Percentiles rank a stretch among this genome's conserved stretches.
Conservation (phyloP, 1,284 basidiomycete species). For the Cryptococcus hybrid region DNA sequence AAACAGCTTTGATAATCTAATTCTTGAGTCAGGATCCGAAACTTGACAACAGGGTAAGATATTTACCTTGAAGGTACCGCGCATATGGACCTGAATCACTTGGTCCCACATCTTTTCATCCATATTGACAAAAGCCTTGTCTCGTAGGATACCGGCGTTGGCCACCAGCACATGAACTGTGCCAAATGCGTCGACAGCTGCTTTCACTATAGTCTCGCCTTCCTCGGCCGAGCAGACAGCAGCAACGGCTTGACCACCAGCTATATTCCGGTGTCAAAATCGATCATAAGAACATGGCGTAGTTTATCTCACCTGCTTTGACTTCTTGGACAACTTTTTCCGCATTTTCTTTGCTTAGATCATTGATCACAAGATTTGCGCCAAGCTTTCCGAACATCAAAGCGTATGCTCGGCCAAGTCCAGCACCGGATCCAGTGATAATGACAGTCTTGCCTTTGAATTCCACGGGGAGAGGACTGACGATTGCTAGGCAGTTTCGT, state of each 20-base stretch:
- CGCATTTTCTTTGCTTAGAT: slow-evolving; percentile 84
- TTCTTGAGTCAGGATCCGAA: slow-evolving; percentile 2
- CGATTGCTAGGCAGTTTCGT: slow-evolving; percentile 67
- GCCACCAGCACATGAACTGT: slow-evolving; percentile 85
- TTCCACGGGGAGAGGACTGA: slow-evolving; percentile 68
- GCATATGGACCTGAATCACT: slow-evolving; percentile 82
- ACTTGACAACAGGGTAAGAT: not conserved
- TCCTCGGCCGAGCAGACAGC: slow-evolving; percentile 82
- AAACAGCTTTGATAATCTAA: slow-evolving; percentile 87
- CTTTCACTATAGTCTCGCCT: slow-evolving; percentile 85
- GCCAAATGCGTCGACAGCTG: slow-evolving; percentile 84
- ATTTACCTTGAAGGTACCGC: slow-evolving; percentile 61
- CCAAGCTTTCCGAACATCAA: slow-evolving; percentile 87
- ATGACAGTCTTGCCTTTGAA: slow-evolving; percentile 91
- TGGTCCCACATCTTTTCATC: slow-evolving; percentile 92
- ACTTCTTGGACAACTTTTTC: slow-evolving; percentile 84
- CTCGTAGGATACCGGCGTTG: slow-evolving; percentile 91
- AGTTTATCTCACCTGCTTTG: slow-evolving; percentile 59
- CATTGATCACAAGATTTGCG: slow-evolving; percentile 96
- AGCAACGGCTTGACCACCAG: slow-evolving; percentile 82
- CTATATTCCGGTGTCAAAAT: slow-evolving; percentile 50
- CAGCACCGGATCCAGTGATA: slow-evolving; percentile 90
- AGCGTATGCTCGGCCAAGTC: slow-evolving; percentile 89
- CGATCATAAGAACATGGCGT: not conserved
- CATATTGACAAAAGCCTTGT: slow-evolving; percentile 88